These are phyloP conservation scores for Candida pseudoglaebosa DNA, from an alignment of 805 yeast species.

Conservation along the genomic window DNA sequence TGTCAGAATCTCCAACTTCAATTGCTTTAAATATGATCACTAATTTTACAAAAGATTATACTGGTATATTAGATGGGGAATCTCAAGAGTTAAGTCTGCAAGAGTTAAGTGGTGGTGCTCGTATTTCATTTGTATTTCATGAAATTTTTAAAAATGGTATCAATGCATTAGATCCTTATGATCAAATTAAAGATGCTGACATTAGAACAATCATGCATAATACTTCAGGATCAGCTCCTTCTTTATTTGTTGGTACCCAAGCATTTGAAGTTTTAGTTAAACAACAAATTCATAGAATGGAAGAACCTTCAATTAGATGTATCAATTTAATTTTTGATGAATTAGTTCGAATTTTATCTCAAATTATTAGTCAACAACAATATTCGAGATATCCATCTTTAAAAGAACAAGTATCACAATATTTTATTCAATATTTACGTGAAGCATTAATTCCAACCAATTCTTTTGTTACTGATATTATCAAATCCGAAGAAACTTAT, in stretches of 20 bases:
- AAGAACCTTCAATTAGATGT: conserved; percentile 88
- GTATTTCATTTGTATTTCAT: conserved; percentile 94
- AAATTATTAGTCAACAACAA: conserved; percentile 75
- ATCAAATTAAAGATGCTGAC: conserved; percentile 91
- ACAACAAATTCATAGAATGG: conserved; percentile 90
- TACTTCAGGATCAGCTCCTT: conserved; percentile 94
- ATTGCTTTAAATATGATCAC: conserved; percentile 89
- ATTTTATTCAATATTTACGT: conserved; percentile 75
- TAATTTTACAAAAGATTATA: conserved; percentile 86
- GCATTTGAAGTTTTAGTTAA: conserved; percentile 95
- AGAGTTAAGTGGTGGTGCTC: conserved; percentile 96
- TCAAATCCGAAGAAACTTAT: conserved; percentile 84
- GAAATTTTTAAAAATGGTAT: conserved; percentile 93
- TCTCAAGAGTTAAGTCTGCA: conserved; percentile 82
- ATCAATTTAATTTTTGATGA: conserved; percentile 91
- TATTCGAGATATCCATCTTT: conserved; percentile 87
- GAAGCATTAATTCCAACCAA: conserved; percentile 81
- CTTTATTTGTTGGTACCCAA: conserved; percentile 93
- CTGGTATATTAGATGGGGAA: conserved; percentile 88
- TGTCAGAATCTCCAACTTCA: conserved; percentile 84
- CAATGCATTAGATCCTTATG: conserved; percentile 90
- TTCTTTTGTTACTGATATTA: conserved; percentile 77
- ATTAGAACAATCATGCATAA: conserved; percentile 96
- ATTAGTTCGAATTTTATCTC: conserved; percentile 83
- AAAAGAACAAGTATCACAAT: conserved; percentile 79